Conservation (phyloP, 2,329 filamentous ascomycete species). For the Fusarium brevicatenulatum region DNA sequence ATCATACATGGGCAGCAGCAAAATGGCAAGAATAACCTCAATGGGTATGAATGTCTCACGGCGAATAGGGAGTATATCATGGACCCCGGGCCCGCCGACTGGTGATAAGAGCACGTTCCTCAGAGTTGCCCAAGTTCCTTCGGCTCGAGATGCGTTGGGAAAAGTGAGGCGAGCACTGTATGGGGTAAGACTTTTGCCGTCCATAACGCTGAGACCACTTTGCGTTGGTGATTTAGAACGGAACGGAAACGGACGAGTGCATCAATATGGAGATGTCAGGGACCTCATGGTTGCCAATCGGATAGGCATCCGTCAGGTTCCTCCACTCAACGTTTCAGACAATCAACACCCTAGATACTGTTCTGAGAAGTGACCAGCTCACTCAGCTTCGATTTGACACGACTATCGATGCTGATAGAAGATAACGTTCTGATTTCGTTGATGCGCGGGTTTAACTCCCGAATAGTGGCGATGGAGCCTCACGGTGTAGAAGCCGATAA, state of each 20-base stretch:
- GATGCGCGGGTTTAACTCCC: background rate
- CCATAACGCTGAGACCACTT: accelerated
- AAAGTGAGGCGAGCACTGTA: background rate
- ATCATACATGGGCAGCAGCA: accelerated
- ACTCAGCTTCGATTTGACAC: accelerated
- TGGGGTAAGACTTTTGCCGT: accelerated
- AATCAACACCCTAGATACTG: accelerated
- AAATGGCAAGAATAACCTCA: background rate
- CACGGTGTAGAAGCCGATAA: background rate
- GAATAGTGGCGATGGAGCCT: background rate
- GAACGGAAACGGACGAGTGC: background rate
- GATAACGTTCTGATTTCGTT: accelerated
- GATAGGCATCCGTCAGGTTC: accelerated
- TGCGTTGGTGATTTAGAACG: no score
- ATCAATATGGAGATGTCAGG: no score
- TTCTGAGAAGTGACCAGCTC: no score
- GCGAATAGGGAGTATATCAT: background rate
- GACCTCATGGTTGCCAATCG: background rate
- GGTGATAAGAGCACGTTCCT: background rate
- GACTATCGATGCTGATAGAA: accelerated
- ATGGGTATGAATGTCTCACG: background rate
- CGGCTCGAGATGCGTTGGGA: background rate
- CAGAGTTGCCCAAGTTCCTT: background rate
- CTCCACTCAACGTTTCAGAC: background rate
- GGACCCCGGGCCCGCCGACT: background rate